Evolutionary conservation across 768 basidiomycete species (phyloP).

Genomic region (Tephrocybe sp.): DNA sequence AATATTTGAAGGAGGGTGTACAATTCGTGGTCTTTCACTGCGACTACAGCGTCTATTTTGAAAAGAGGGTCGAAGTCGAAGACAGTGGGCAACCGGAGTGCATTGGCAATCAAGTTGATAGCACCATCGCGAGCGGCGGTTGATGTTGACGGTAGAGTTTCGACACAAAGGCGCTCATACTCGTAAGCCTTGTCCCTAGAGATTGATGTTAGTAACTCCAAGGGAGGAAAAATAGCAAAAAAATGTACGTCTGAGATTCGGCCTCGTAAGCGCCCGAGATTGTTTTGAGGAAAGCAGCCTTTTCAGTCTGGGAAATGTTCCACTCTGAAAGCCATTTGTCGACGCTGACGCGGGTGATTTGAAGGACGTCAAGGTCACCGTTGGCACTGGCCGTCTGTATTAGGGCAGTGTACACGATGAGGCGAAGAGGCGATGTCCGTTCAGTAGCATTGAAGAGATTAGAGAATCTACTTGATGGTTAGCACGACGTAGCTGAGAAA

Average conservation of each 20-base stretch:
- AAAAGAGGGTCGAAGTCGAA: slow-evolving; percentile 84
- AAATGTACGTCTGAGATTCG: slow-evolving; percentile 56
- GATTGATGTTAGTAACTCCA: neutral
- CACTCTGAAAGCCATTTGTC: slow-evolving; percentile 79
- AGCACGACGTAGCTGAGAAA: slow-evolving; percentile 2
- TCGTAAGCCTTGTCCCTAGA: slow-evolving; percentile 60
- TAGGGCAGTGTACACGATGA: slow-evolving; percentile 59
- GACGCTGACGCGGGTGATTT: slow-evolving; percentile 57
- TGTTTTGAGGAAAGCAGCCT: slow-evolving; percentile 60
- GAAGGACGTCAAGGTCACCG: slow-evolving; percentile 60
- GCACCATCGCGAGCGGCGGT: slow-evolving; percentile 52
- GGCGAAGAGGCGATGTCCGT: slow-evolving; percentile 60
- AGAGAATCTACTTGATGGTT: slow-evolving; percentile 51
- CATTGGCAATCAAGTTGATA: slow-evolving; percentile 56
- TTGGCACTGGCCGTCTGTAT: slow-evolving; percentile 57
- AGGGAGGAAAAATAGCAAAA: neutral
- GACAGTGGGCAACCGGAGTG: slow-evolving; percentile 60
- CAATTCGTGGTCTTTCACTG: slow-evolving; percentile 64
- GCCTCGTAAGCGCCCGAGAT: slow-evolving; percentile 60
- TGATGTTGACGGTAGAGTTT: slow-evolving; percentile 55
- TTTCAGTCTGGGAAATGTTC: slow-evolving; percentile 61
- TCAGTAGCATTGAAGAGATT: slow-evolving; percentile 81
- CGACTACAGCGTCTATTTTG: slow-evolving; percentile 69
- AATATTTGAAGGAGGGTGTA: slow-evolving; percentile 77
- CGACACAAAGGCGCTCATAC: slow-evolving; percentile 60